Conservation (phyloP, 129 eudicot species). For the Tagetes erecta region DNA sequence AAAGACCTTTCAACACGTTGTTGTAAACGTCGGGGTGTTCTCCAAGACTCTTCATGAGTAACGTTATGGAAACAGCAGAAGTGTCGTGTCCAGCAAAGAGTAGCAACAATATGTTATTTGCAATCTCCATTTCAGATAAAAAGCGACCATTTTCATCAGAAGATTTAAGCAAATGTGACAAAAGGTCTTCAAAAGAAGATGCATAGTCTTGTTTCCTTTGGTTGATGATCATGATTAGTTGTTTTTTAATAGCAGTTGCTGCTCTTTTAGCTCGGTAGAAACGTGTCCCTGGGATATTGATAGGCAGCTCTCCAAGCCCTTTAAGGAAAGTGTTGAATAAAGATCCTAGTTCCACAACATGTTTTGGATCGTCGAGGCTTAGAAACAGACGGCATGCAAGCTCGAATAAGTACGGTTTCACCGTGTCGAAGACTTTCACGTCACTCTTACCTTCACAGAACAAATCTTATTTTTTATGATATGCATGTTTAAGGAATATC, state of each 20-base stretch:
- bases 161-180: slow-evolving; percentile 19
- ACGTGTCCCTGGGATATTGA: slow-evolving; percentile 25
- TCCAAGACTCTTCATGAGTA: slow-evolving; percentile 23
- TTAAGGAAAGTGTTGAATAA: slow-evolving; percentile 8
- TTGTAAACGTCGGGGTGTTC: slow-evolving; percentile 26
- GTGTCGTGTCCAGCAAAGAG: slow-evolving; percentile 36
- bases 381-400: slow-evolving; percentile 26
- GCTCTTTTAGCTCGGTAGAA: slow-evolving; percentile 20
- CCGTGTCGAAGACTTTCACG: slow-evolving; percentile 4
- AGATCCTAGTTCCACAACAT: slow-evolving; percentile 4
- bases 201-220: slow-evolving; percentile 16
- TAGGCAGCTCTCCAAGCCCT: slow-evolving; percentile 25
- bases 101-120: slow-evolving; percentile 19
- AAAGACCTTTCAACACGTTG: slow-evolving; percentile 24
- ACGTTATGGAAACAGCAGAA: slow-evolving; percentile 18
- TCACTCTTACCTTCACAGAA: slow-evolving; percentile 6
- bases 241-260: slow-evolving; percentile 2
- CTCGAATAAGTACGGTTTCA: slow-evolving; percentile 19
- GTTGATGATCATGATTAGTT: slow-evolving; percentile 10
- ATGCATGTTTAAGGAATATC: background rate
- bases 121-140: slow-evolving; percentile 15
- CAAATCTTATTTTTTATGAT: background rate
- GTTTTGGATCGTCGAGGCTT: slow-evolving; percentile 25
- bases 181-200: slow-evolving; percentile 4
- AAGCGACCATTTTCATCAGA: slow-evolving; percentile 16